Evolutionary conservation across 106 monocot species (phyloP), one percentile per base, ranked within the genome.

Genomic region (Dioscorea dumetorum): DNA sequence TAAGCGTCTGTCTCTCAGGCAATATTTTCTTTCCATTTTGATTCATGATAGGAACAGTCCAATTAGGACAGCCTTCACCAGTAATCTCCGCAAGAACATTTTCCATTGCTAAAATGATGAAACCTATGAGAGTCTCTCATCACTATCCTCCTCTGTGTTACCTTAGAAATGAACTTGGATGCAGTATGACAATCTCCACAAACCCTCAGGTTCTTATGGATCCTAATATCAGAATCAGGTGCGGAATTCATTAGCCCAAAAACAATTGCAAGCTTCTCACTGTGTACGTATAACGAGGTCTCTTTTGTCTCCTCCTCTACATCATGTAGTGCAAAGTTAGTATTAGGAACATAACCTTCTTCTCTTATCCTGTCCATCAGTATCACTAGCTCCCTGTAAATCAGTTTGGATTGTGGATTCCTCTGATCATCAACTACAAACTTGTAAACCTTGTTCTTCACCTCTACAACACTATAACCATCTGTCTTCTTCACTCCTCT

Each of bases 251-350:
- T 18, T 16, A 78, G 62, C 21, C 67, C 78, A 73, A 78, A 78
- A 41, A 54, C 67, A 62, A 78, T 62, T 12, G 78, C 78, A 21
- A 78, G 78, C 49, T 78, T 78, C 68, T 78, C 78, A 58, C 78
- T 78, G n/a, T 73, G 78, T 16, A 33, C 24, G 49, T 67, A 62
- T 21, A 72, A 41, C 11, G 56, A 24, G 18, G 68, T 52, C 67
- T 73, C 78, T n/a, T 73, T 73, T 34, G 72, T 73, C 67, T 73
- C 72, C 50, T 73, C 78, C 33, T 78, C 78, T 61, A 78, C 61
- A 41, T 78, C 78, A 67, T 73, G 78, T 62, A 78, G 32, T 53
- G 72, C 68, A 67, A 78, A 68, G 31, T 73, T 73, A 7, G 54
- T 69, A 21, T 72, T 57, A 10, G 68, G 72, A 33, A 62, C 62